Conservation (phyloP, 2,329 filamentous ascomycete species). For the Ophiosphaerella korrae region DNA sequence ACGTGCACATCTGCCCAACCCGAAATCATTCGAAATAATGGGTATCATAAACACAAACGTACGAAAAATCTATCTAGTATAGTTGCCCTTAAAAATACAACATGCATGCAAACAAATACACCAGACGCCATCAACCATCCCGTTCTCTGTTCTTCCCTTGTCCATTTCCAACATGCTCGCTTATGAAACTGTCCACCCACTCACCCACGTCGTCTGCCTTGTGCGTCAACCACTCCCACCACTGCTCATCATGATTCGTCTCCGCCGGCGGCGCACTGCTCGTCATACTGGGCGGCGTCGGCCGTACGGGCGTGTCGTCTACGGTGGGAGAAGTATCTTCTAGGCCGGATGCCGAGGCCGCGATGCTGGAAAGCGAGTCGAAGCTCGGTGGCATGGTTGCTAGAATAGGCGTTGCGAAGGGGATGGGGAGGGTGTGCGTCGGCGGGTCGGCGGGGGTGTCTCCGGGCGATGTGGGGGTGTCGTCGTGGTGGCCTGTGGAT, state of each 20-base stretch:
- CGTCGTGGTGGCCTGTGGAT: constrained; percentile 65
- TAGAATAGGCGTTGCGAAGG: constrained; percentile 6
- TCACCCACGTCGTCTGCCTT: constrained; percentile 42
- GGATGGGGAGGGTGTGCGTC: constrained; percentile 4
- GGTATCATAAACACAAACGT: not conserved
- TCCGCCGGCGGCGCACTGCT: constrained; percentile 19
- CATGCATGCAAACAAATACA: not conserved
- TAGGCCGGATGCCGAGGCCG: constrained; percentile 27
- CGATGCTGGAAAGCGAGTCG: constrained; percentile 26
- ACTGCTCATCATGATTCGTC: constrained; percentile 18
- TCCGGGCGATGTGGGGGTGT: constrained; percentile 51
- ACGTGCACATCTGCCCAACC: too few species aligned
- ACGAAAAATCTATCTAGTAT: not conserved
- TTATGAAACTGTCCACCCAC: constrained; percentile 44
- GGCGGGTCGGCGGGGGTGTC: constrained; percentile 62
- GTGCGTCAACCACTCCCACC: constrained; percentile 47
- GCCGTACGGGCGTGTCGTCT: constrained; percentile 1
- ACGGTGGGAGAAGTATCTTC: constrained; percentile 17
- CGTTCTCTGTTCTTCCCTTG: not conserved
- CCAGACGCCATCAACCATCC: constrained; percentile 1
- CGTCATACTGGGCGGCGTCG: constrained; percentile 19
- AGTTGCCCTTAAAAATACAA: too few species aligned
- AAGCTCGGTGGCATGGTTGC: constrained; percentile 22
- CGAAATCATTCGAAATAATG: not conserved
- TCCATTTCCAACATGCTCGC: constrained; percentile 28